Evolutionary conservation across 2,329 filamentous ascomycete genomes (phyloP).

Genomic region (Claviceps pazoutovae): DNA sequence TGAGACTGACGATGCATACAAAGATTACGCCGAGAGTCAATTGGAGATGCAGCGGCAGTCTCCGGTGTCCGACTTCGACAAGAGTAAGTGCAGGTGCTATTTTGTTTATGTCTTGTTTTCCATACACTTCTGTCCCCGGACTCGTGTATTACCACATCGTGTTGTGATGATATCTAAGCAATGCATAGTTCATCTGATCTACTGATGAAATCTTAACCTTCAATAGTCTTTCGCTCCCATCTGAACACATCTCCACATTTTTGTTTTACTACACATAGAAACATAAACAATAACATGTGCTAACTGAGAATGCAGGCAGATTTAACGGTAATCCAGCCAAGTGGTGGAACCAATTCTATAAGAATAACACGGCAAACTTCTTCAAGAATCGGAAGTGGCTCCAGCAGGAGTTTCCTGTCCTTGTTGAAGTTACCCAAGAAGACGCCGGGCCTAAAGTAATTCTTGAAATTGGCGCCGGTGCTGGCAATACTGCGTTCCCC

Average conservation of each 20-base stretch:
- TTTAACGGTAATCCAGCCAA: conserved; percentile 86
- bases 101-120: background rate
- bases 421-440: conserved; percentile 59
- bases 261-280: background rate
- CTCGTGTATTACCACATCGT: conserved; percentile 14
- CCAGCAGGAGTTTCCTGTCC: conserved; percentile 82
- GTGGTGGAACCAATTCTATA: conserved; percentile 98
- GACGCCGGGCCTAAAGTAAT: conserved; percentile 57
- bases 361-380: conserved; percentile 93
- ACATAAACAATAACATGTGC: conserved; percentile 11
- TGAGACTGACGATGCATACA: conserved; percentile 78
- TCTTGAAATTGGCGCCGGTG: conserved; percentile 86
- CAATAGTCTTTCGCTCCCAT: conserved; percentile 58
- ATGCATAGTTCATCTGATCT: conserved; percentile 61
- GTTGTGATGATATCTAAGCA: conserved; percentile 40
- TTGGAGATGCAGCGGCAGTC: conserved; percentile 71
- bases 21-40: conserved; percentile 72
- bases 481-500: conserved; percentile 92
- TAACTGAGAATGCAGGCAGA: conserved; percentile 42
- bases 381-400: conserved; percentile 99
- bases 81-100: conserved; percentile 38
- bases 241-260: conserved; percentile 29
- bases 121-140: background rate
- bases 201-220: conserved; percentile 45
- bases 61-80: conserved; percentile 88